phyloP scores from a whole-genome alignment of 2,329 filamentous ascomycete species.

The Dissoconium aciculare region DNA sequence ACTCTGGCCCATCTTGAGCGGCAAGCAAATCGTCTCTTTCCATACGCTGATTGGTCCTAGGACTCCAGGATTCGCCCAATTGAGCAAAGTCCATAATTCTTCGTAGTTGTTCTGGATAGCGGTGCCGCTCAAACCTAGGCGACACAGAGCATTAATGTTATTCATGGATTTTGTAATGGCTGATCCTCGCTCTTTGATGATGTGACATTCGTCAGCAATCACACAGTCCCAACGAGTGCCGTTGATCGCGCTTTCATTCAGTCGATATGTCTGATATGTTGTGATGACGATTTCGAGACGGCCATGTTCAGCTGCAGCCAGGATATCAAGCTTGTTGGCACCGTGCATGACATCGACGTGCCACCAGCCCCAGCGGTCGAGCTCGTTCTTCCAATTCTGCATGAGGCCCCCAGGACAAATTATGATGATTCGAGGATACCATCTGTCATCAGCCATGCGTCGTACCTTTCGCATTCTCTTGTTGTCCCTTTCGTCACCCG shows the following conservation, averaged over 20 bases:
- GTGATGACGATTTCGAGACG: constrained; percentile 83
- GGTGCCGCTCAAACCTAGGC: constrained; percentile 86
- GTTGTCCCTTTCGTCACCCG: constrained; percentile 67
- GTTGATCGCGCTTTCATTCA: constrained; percentile 65
- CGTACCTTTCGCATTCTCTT: constrained; percentile 82
- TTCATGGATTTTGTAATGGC: constrained; percentile 77
- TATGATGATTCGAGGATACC: constrained; percentile 76
- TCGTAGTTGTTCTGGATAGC: constrained; percentile 98
- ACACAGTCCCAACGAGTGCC: constrained; percentile 84
- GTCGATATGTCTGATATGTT: constrained; percentile 76
- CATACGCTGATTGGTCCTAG: constrained; percentile 57
- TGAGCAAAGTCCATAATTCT: constrained; percentile 87
- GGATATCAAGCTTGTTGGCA: constrained; percentile 35
- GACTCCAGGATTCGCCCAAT: constrained; percentile 82
- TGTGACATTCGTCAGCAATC: constrained; percentile 86
- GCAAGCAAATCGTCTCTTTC: constrained; percentile 62
- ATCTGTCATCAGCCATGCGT: constrained; percentile 40
- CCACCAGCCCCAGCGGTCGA: constrained; percentile 93
- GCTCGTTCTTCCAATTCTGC: constrained; percentile 77
- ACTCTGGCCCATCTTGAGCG: constrained; percentile 74
- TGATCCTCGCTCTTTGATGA: constrained; percentile 64
- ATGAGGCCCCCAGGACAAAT: constrained; percentile 82
- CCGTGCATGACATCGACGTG: constrained; percentile 72
- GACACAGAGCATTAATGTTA: constrained; percentile 75
- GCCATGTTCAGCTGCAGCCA: constrained; percentile 52